Conservation (phyloP, 2,329 filamentous ascomycete species). For the Phaeosphaeria sp. region DNA sequence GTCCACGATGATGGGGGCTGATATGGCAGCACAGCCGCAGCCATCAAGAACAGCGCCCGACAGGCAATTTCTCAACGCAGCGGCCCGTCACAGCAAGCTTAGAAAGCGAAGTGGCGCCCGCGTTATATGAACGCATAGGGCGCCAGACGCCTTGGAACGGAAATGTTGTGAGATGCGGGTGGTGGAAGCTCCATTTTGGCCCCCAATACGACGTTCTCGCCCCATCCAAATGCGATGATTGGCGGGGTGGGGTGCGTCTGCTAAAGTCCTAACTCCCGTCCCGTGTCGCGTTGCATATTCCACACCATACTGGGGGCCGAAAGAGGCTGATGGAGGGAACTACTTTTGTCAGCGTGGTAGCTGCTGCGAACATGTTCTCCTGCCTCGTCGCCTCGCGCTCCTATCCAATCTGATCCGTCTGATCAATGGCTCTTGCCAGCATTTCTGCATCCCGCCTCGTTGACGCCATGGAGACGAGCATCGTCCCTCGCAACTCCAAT, state of each 20-base stretch:
- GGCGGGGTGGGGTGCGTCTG: neutral
- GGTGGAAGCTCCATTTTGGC: constrained; percentile 1
- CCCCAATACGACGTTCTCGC: constrained; percentile 1
- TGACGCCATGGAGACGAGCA: constrained; percentile 22
- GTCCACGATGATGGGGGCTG: constrained; percentile 7
- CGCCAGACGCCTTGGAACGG: neutral
- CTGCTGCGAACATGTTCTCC: constrained; percentile 21
- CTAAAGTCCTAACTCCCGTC: constrained; percentile 4
- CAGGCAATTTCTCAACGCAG: neutral
- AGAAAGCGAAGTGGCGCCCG: neutral
- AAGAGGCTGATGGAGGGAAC: constrained; percentile 15
- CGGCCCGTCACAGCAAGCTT: neutral
- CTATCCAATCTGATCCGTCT: constrained; percentile 2
- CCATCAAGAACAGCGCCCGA: neutral
- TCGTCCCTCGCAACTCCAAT: constrained; percentile 21
- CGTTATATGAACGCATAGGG: constrained; percentile 1
- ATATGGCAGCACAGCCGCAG: constrained; percentile 32
- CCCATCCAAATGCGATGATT: neutral
- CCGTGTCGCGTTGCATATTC: constrained; percentile 12
- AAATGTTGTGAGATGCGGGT: neutral
- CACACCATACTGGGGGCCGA: constrained; percentile 37
- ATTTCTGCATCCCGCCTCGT: constrained; percentile 10
- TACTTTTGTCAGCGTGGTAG: constrained; percentile 15
- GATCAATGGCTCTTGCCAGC: constrained; percentile 19
- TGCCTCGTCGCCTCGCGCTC: constrained; percentile 14